phyloP scores from a whole-genome alignment of 768 basidiomycete species.

The Suillus paluster region DNA sequence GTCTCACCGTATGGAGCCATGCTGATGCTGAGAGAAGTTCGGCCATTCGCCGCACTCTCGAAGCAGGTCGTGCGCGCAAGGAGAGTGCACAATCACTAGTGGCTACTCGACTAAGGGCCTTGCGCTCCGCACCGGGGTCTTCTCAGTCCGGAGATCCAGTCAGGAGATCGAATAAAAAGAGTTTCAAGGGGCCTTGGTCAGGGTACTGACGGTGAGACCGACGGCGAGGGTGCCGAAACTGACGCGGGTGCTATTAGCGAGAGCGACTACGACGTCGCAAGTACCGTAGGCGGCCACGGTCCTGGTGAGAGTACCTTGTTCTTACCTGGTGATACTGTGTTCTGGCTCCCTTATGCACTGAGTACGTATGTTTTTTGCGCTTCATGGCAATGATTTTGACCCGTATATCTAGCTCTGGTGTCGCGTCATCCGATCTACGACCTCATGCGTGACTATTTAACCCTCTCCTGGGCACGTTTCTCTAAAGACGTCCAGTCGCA shows the following conservation, averaged over 20 bases:
- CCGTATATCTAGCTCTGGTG: slow-evolving; percentile 64
- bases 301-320: slow-evolving; percentile 90
- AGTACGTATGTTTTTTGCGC: slow-evolving; percentile 53
- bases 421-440: slow-evolving; percentile 95
- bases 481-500: slow-evolving; percentile 94
- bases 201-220: slow-evolving; percentile 70
- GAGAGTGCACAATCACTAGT: slow-evolving; percentile 79
- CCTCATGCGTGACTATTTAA: slow-evolving; percentile 93
- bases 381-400: slow-evolving; percentile 14
- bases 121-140: slow-evolving; percentile 58
- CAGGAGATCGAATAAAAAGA: slow-evolving; percentile 62
- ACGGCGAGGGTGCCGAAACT: slow-evolving; percentile 70
- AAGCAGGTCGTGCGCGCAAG: slow-evolving; percentile 76
- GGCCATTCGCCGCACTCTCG: slow-evolving; percentile 83
- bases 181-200: slow-evolving; percentile 74
- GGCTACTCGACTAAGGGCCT: slow-evolving; percentile 65
- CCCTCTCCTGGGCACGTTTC: slow-evolving; percentile 94
- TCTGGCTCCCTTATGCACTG: slow-evolving; percentile 93
- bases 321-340: slow-evolving; percentile 86
- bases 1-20: slow-evolving; percentile 94
- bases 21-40: slow-evolving; percentile 86
- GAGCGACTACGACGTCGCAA: slow-evolving; percentile 85
- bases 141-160: slow-evolving; percentile 55
- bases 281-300: slow-evolving; percentile 72
- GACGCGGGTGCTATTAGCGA: slow-evolving; percentile 80